Evolutionary conservation across 1,139 yeast genomes (phyloP), one percentile per base, ranked within the genome.

Genomic region (Taphrina deformans): DNA sequence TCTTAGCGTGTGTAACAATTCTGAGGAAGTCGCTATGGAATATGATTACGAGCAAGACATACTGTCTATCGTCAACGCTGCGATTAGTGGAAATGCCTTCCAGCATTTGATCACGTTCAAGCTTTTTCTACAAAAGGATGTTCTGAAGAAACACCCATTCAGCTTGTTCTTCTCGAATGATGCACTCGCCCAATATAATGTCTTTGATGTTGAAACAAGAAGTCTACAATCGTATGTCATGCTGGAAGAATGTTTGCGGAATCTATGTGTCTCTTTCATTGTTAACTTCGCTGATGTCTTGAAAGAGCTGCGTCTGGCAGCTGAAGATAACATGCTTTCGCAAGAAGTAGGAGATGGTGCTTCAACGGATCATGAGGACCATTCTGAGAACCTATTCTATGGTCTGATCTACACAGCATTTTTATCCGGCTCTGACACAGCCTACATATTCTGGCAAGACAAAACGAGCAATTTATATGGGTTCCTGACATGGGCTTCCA

Each of bases 331-430:
- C 65, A 75, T 89, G 65, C 83, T 89, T 12, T 18, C 67, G 68
- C 62, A 68, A 5, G 69, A 68, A 7, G 73, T 70, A 5, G 62
- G 51, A 7, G 72, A 69, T 9, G 66, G 59, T 10, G 59, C 41
- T 35, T 45, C 55, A 21, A 51, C 51, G 16, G 45, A 66, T 52
- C 65, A 80, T 79, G 81, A 70, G 75, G 80, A 66, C 87, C 88
- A 93, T 0, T 97, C 93, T 70, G 78, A 93, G 63, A 99, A 93
- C 74, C 80, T 97, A 68, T 89, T 93, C 71, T 92, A 90, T 73
- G 75, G 91, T 71, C 83, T 96, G 1, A 80, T 91, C 68, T 88
- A 87, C 44, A 89, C 84, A 72, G 80, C 89, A 3, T 91, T 87
- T 73, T 78, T 81, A 50, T 80, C 82, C 35, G 80, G 96, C 68